Percentiles rank a stretch among this genome's conserved stretches.
These are phyloP conservation scores for Starmerella sp. DNA, from an alignment of 805 yeast genomes.

Conservation along the genomic window DNA sequence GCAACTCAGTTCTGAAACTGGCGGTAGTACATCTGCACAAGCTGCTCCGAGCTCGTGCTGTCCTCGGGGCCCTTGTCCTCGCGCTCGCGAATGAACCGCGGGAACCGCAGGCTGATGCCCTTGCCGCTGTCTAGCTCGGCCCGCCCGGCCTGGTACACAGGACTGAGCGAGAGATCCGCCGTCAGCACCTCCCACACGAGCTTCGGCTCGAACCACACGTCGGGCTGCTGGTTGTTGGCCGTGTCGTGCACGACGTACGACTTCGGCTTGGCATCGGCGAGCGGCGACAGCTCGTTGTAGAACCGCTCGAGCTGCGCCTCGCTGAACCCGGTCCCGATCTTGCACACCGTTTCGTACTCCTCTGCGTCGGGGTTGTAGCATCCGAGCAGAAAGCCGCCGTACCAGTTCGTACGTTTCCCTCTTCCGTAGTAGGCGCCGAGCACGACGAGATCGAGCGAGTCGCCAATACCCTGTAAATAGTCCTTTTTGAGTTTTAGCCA, in stretches of 20 bases:
- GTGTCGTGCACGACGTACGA: slow-evolving; percentile 56
- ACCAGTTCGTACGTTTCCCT: slow-evolving; percentile 89
- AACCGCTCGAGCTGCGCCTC: slow-evolving; percentile 65
- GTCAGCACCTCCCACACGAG: slow-evolving; percentile 76
- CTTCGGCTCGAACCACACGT: slow-evolving; percentile 89
- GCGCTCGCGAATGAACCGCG: slow-evolving; percentile 69
- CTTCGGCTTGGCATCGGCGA: slow-evolving; percentile 54
- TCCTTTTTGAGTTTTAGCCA: slow-evolving; percentile 96
- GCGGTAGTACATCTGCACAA: slow-evolving; percentile 68
- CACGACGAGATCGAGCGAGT: slow-evolving; percentile 84
- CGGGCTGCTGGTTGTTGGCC: slow-evolving; percentile 62
- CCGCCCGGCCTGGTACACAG: slow-evolving; percentile 77
- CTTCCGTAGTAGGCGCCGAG: slow-evolving; percentile 88
- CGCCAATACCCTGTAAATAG: slow-evolving; percentile 90
- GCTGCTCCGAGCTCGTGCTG: slow-evolving; percentile 75
- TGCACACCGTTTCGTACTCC: slow-evolving; percentile 89
- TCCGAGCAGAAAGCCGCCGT: slow-evolving; percentile 89
- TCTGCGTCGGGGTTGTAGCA: slow-evolving; percentile 85
- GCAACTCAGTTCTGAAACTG: slow-evolving; percentile 34
- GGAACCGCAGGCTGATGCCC: slow-evolving; percentile 82
- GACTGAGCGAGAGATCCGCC: slow-evolving; percentile 82
- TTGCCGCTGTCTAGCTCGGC: slow-evolving; percentile 47
- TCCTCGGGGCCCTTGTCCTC: slow-evolving; percentile 81
- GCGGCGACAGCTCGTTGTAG: slow-evolving; percentile 50
- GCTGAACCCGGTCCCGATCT: slow-evolving; percentile 93